Conservation (phyloP, 805 yeast genomes). For the Debaryomyces tyrocola region DNA sequence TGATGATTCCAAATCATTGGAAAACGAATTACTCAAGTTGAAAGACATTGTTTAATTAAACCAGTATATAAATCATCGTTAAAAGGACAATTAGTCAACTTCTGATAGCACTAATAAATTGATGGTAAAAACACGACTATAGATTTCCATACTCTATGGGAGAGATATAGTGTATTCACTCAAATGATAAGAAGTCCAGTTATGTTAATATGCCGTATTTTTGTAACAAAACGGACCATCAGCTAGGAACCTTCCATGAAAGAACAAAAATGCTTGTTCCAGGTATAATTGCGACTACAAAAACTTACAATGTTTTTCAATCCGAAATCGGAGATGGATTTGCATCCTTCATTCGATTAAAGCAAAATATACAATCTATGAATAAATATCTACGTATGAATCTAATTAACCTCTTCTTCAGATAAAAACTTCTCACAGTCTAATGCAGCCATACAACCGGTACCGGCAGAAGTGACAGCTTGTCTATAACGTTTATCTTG, state of each 20-base stretch:
- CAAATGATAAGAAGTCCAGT: too few relatives aligned
- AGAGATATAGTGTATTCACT: background rate
- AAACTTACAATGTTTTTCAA: too few relatives aligned
- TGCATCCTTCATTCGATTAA: too few relatives aligned
- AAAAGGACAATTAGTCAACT: background rate
- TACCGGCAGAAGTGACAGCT: conserved; percentile 99
- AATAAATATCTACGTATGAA: background rate
- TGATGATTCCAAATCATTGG: conserved; percentile 28
- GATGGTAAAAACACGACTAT: background rate
- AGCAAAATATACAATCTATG: too few relatives aligned
- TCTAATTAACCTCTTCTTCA: conserved; percentile 37
- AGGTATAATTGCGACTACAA: too few relatives aligned
- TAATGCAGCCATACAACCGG: conserved; percentile 99
- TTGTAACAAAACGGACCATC: too few relatives aligned
- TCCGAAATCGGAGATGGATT: too few relatives aligned
- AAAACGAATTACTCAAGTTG: conserved; percentile 16
- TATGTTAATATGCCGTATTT: too few relatives aligned
- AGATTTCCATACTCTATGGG: background rate
- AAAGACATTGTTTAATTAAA: conserved; percentile 24
- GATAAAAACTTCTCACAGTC: conserved; percentile 86
- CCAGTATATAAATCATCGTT: background rate
- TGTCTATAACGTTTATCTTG: conserved; percentile 97
- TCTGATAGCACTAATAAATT: background rate
- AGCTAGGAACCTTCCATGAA: too few relatives aligned
- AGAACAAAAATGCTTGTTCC: too few relatives aligned